Conservation (phyloP, 169 alveolate genomes). For the Amoebophrya sp. region DNA sequence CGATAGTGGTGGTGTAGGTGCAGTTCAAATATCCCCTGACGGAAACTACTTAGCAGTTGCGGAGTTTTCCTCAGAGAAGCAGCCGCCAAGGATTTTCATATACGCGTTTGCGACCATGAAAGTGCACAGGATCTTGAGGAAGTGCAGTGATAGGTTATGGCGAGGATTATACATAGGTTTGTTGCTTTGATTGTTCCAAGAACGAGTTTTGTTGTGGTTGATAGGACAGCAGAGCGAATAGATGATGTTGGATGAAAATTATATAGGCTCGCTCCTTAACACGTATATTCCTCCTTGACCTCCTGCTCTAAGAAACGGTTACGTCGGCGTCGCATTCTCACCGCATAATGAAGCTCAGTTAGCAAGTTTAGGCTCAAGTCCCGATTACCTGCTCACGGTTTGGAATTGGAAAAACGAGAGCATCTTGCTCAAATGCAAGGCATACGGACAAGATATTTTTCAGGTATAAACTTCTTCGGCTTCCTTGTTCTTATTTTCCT, state of each 20-base stretch:
- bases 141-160: conserved; percentile 38
- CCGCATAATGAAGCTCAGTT: conserved; percentile 40
- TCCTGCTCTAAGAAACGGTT: too few species aligned
- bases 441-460: conserved; percentile 34
- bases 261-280: too few species aligned
- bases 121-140: conserved; percentile 37
- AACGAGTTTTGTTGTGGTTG: too few species aligned
- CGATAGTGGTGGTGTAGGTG: background rate
- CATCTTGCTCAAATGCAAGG: conserved; percentile 74
- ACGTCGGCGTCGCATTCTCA: conserved; percentile 44
- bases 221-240: too few species aligned
- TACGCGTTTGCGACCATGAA: background rate
- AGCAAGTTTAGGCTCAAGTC: conserved; percentile 68
- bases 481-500: too few species aligned
- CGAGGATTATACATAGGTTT: too few species aligned
- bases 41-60: background rate
- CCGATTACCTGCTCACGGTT: conserved; percentile 75
- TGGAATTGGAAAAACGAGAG: conserved; percentile 81
- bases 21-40: background rate
- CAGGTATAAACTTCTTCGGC: too few species aligned
- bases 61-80: background rate
- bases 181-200: too few species aligned
- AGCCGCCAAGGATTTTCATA: background rate
- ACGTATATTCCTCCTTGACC: too few species aligned
- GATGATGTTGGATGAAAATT: too few species aligned